Conservation (phyloP, 495 filamentous ascomycete species). For the Thermothielavioides terrestris region DNA sequence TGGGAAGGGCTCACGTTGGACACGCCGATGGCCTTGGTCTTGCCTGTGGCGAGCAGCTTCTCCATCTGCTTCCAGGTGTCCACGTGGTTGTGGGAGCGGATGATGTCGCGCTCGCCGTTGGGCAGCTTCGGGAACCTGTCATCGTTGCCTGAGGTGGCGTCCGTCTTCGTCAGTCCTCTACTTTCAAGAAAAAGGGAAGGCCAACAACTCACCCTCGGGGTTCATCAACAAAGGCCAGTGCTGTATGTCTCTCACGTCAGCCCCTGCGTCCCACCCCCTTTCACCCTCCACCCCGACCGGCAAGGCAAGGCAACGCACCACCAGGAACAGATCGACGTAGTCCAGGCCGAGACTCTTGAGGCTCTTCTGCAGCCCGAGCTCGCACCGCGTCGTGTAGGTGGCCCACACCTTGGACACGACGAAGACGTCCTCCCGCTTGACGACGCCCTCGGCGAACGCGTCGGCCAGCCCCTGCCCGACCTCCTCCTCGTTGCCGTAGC, state of each 20-base stretch:
- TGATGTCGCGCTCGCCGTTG: slow-evolving; percentile 62
- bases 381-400: slow-evolving; percentile 61
- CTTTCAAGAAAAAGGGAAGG: slow-evolving; percentile 7
- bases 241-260: slow-evolving; percentile 29
- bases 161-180: no score
- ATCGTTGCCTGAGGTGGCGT: slow-evolving; percentile 56
- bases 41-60: slow-evolving; percentile 55
- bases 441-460: slow-evolving; percentile 56
- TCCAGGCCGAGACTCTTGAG: slow-evolving; percentile 63
- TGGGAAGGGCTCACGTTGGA: slow-evolving; percentile 44
- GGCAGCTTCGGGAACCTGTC: slow-evolving; percentile 63
- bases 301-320: slow-evolving; percentile 18
- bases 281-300: not conserved
- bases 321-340: slow-evolving; percentile 75
- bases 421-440: slow-evolving; percentile 72
- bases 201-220: slow-evolving; percentile 44
- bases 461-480: slow-evolving; percentile 49
- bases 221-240: slow-evolving; percentile 87
- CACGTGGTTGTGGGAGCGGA: slow-evolving; percentile 54
- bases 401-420: slow-evolving; percentile 80
- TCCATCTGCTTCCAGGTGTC: slow-evolving; percentile 79
- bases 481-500: slow-evolving; percentile 52
- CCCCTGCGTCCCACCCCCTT: not conserved
- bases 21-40: slow-evolving; percentile 70
- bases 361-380: slow-evolving; percentile 59